A percentile compares a stretch with the other conserved stretches of the same genome.
Evolutionary conservation across 805 yeast genomes (phyloP).

Genomic region (Metschnikowia peoriensis): DNA sequence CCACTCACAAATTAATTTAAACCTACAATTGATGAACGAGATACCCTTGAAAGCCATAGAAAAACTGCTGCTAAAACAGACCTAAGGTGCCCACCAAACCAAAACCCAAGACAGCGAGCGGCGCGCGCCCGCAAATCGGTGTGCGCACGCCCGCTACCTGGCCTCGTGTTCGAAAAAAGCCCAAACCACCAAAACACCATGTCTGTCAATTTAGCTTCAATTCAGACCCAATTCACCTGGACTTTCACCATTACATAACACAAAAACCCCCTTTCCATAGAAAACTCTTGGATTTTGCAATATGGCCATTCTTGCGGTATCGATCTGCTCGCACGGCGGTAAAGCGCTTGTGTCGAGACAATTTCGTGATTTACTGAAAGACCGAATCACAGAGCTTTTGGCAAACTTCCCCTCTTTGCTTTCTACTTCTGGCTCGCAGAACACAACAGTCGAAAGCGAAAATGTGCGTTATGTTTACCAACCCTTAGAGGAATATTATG

Average conservation of each 20-base stretch:
- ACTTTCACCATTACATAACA: neutral
- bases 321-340: constrained; percentile 91
- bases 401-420: constrained; percentile 83
- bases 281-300: constrained; percentile 1
- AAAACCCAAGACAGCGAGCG: no score
- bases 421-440: constrained; percentile 68
- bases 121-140: neutral
- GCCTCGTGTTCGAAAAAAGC: neutral
- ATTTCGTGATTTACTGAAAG: constrained; percentile 79
- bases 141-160: neutral
- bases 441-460: constrained; percentile 91
- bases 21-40: no score
- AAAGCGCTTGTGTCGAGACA: constrained; percentile 90
- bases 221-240: neutral
- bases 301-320: constrained; percentile 87
- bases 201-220: neutral
- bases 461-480: constrained; percentile 91
- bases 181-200: neutral
- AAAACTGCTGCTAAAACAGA: no score
- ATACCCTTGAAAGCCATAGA: no score
- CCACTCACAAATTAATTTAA: no score
- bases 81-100: no score
- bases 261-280: neutral
- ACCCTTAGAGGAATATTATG: constrained; percentile 90
- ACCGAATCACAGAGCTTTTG: constrained; percentile 80